Evolutionary conservation across 768 basidiomycete genomes (phyloP).

Genomic region (Phaeolepiota aurea): DNA sequence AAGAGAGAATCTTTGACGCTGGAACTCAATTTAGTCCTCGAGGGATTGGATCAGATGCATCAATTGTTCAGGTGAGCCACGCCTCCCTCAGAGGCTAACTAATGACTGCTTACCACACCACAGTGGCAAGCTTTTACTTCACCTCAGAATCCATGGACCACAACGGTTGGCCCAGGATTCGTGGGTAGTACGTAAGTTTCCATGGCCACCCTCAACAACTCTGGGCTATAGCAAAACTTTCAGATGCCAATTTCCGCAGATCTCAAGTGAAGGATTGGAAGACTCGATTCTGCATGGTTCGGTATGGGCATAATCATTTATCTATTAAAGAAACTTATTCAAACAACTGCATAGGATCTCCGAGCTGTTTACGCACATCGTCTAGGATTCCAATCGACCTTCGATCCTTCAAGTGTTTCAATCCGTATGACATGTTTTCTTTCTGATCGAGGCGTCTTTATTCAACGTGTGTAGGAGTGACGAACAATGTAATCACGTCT

Average conservation of each 20-base stretch:
- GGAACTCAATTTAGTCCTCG: slow-evolving; percentile 10
- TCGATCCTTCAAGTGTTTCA: slow-evolving; percentile 22
- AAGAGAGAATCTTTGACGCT: neutral
- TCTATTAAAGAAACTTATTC: neutral
- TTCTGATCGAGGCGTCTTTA: too few species aligned
- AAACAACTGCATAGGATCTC: slow-evolving; percentile 24
- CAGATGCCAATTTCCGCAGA: slow-evolving; percentile 44
- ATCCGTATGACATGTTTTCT: too few species aligned
- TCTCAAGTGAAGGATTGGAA: slow-evolving; percentile 33
- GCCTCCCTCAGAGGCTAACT: too few species aligned
- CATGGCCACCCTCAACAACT: neutral
- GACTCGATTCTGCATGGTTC: slow-evolving; percentile 36
- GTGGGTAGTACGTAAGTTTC: slow-evolving; percentile 29
- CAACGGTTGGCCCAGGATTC: slow-evolving; percentile 34
- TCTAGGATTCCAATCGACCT: slow-evolving; percentile 22
- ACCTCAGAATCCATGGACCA: slow-evolving; percentile 32
- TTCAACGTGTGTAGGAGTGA: slow-evolving; percentile 39
- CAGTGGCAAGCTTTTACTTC: slow-evolving; percentile 35
- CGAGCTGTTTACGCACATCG: slow-evolving; percentile 33
- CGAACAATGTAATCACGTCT: slow-evolving; percentile 45
- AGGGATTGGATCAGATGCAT: slow-evolving; percentile 17
- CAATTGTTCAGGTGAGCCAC: slow-evolving; percentile 24
- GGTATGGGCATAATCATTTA: slow-evolving; percentile 13
- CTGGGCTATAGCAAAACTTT: neutral
- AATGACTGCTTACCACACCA: neutral